phyloP scores from a whole-genome alignment of 345 rosid genomes.

The Arabidopsis thaliana region TAIR10.1 NC_003070.9:1505001-1505500 shows the following conservation, averaged over 20 bases:
- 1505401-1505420: slow-evolving; percentile 11
- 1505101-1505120: slow-evolving; percentile 22
- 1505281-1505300: slow-evolving; percentile 28
- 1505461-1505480: slow-evolving; percentile 31
- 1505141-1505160: slow-evolving; percentile 43
- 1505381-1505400: not conserved
- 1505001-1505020: slow-evolving; percentile 44
- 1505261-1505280: slow-evolving; percentile 9
- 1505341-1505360: slow-evolving; percentile 27
- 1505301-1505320: slow-evolving; percentile 21
- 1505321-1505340: slow-evolving; percentile 33
- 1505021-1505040: slow-evolving; percentile 26
- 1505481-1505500: not conserved
- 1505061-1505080: slow-evolving; percentile 23
- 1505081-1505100: slow-evolving; percentile 23
- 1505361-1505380: not conserved
- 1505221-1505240: slow-evolving; percentile 29
- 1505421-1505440: slow-evolving; percentile 23
- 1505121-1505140: slow-evolving; percentile 25
- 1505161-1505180: slow-evolving; percentile 5
- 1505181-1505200: not conserved
- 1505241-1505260: slow-evolving; percentile 29
- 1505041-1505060: not conserved
- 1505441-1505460: slow-evolving; percentile 37
- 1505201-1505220: not conserved